These are phyloP conservation scores for Podospora conica DNA, from an alignment of 495 filamentous ascomycete genomes.

Conservation along the genomic window DNA sequence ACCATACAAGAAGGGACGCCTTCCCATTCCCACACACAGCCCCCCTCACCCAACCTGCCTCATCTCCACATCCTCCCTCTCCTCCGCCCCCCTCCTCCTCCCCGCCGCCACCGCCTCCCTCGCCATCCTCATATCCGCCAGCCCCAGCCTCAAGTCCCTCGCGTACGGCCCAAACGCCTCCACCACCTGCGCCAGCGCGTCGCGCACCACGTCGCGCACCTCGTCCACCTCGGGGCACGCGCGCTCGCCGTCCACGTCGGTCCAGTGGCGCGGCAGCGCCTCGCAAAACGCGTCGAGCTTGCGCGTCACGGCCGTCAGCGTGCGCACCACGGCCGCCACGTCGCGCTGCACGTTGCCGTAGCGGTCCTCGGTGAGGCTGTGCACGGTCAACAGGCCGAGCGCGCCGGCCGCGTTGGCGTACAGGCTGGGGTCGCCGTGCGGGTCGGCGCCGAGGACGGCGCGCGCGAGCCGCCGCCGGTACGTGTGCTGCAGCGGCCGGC, in stretches of 20 bases:
- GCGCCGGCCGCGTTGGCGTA: constrained; percentile 67
- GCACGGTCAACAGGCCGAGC: constrained; percentile 60
- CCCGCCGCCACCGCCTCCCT: constrained; percentile 51
- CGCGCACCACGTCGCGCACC: constrained; percentile 52
- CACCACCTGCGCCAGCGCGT: constrained; percentile 55
- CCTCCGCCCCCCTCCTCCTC: too few species aligned
- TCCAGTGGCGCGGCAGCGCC: constrained; percentile 67
- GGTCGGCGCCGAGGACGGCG: constrained; percentile 58
- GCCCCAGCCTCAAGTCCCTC: constrained; percentile 55
- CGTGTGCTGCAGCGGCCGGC: constrained; percentile 64
- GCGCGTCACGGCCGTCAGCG: constrained; percentile 59
- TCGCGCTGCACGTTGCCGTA: constrained; percentile 80
- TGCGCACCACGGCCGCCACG: constrained; percentile 63
- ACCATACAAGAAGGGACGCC: not conserved
- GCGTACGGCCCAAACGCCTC: constrained; percentile 64
- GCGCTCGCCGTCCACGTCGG: constrained; percentile 54
- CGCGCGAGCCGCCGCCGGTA: constrained; percentile 55
- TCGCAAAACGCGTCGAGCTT: constrained; percentile 63
- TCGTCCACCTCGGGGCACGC: constrained; percentile 56
- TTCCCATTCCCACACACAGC: too few species aligned
- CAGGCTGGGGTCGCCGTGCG: constrained; percentile 55
- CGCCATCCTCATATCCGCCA: constrained; percentile 62
- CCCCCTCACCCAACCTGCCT: not conserved
- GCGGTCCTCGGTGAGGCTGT: constrained; percentile 73
- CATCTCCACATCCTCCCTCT: not conserved